Conservation (phyloP, 2,329 filamentous ascomycete species). For the Exutisphaerella laricina region DNA sequence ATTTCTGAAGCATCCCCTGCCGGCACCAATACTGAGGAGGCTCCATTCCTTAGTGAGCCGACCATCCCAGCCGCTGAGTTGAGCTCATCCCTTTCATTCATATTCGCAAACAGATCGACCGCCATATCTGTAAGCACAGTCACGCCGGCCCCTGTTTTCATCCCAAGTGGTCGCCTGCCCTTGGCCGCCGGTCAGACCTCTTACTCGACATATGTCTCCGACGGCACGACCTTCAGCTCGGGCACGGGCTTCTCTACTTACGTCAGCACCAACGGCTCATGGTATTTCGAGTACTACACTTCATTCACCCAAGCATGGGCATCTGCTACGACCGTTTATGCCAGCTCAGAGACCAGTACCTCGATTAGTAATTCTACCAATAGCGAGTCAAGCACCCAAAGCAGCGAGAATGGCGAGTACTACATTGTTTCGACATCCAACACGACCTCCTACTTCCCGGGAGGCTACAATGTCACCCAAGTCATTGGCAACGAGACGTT, state of each 20-base stretch:
- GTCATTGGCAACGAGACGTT: slow-evolving; percentile 23
- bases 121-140: slow-evolving; percentile 29
- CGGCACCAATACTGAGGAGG: slow-evolving; percentile 24
- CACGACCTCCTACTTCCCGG: slow-evolving; percentile 12
- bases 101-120: slow-evolving; percentile 27
- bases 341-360: slow-evolving; percentile 19
- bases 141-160: slow-evolving; percentile 22
- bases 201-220: slow-evolving; percentile 28
- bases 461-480: slow-evolving; percentile 22
- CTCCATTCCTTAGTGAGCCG: slow-evolving; percentile 21
- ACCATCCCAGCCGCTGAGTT: slow-evolving; percentile 18
- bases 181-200: slow-evolving; percentile 17
- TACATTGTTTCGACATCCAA: slow-evolving; percentile 17
- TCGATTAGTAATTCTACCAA: slow-evolving; percentile 17
- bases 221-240: slow-evolving; percentile 30
- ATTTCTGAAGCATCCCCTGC: slow-evolving; percentile 16
- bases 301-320: slow-evolving; percentile 28
- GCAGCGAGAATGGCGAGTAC: slow-evolving; percentile 19
- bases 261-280: slow-evolving; percentile 22
- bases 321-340: slow-evolving; percentile 27
- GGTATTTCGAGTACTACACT: slow-evolving; percentile 30
- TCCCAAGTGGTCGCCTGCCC: slow-evolving; percentile 22
- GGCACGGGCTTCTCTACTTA: slow-evolving; percentile 29
- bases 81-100: slow-evolving; percentile 26
- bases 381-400: slow-evolving; percentile 10